A percentile compares a stretch with the other conserved stretches of the same genome.
These are phyloP conservation scores for Papiliotrema terrestris DNA, from an alignment of 1,284 basidiomycete genomes.

Conservation along the genomic window DNA sequence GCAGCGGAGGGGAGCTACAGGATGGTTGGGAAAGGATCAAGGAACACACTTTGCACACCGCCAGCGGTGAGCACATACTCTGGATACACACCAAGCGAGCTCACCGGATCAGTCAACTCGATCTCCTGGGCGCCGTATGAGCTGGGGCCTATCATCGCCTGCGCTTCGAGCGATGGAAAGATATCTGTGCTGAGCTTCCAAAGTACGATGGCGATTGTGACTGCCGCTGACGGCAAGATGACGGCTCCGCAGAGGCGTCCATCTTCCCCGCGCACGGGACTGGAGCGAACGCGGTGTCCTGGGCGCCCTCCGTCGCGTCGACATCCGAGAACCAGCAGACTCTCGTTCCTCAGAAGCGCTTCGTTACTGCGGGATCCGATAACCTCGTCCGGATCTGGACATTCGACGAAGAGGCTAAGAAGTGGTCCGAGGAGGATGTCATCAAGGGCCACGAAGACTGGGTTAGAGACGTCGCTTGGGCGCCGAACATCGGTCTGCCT, in stretches of 20 bases:
- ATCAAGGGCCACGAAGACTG: slow-evolving; percentile 92
- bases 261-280: slow-evolving; percentile 95
- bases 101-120: slow-evolving; percentile 72
- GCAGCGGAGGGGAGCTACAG: slow-evolving; percentile 49
- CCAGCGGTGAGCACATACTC: slow-evolving; percentile 66
- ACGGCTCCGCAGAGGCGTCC: slow-evolving; percentile 92
- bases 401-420: slow-evolving; percentile 53
- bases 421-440: slow-evolving; percentile 86
- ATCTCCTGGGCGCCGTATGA: slow-evolving; percentile 98
- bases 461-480: slow-evolving; percentile 98
- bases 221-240: slow-evolving; percentile 57
- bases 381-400: slow-evolving; percentile 94
- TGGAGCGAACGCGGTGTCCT: slow-evolving; percentile 95
- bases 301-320: slow-evolving; percentile 83
- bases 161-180: slow-evolving; percentile 97
- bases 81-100: background rate
- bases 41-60: slow-evolving; percentile 90
- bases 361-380: slow-evolving; percentile 94
- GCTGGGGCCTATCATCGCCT: slow-evolving; percentile 92
- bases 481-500: slow-evolving; percentile 91
- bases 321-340: slow-evolving; percentile 40
- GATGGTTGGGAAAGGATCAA: slow-evolving; percentile 87
- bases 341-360: slow-evolving; percentile 60
- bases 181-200: slow-evolving; percentile 96
- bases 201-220: slow-evolving; percentile 56